These are phyloP conservation scores for Russula ochroleuca DNA, from an alignment of 768 basidiomycete genomes.

Conservation along the genomic window DNA sequence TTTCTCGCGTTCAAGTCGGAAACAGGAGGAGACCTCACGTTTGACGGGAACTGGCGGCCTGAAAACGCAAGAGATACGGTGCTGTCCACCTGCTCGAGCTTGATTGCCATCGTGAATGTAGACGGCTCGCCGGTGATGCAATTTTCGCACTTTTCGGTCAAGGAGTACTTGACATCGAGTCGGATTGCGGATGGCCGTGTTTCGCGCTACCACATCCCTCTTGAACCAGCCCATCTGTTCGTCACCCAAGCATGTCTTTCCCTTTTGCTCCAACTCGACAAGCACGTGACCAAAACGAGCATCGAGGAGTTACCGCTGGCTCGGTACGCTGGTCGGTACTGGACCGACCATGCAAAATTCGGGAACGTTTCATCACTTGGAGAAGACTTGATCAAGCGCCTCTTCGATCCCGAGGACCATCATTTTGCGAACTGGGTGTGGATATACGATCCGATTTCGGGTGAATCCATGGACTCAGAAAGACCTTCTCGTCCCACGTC, in stretches of 20 bases:
- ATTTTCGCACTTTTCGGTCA: no score
- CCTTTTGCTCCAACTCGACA: background rate
- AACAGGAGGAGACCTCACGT: background rate
- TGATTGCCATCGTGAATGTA: background rate
- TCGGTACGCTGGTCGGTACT: slow-evolving; percentile 3
- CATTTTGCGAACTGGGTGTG: no score
- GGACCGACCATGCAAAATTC: background rate
- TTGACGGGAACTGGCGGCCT: background rate
- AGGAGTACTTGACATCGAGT: background rate
- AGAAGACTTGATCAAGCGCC: no score
- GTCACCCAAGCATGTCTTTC: background rate
- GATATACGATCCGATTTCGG: background rate
- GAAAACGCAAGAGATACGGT: background rate
- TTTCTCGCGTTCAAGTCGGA: background rate
- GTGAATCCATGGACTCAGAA: no score
- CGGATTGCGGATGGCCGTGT: background rate
- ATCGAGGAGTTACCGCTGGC: slow-evolving; percentile 2
- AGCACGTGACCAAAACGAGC: background rate
- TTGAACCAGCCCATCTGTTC: background rate
- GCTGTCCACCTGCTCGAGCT: background rate
- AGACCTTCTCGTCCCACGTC: no score
- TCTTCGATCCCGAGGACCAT: no score
- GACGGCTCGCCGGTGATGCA: background rate
- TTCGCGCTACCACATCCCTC: background rate
- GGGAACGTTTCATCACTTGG: background rate